Evolutionary conservation across 106 monocot species (phyloP), one percentile per base, ranked within the genome.

Genomic region (Triglochin maritima): DNA sequence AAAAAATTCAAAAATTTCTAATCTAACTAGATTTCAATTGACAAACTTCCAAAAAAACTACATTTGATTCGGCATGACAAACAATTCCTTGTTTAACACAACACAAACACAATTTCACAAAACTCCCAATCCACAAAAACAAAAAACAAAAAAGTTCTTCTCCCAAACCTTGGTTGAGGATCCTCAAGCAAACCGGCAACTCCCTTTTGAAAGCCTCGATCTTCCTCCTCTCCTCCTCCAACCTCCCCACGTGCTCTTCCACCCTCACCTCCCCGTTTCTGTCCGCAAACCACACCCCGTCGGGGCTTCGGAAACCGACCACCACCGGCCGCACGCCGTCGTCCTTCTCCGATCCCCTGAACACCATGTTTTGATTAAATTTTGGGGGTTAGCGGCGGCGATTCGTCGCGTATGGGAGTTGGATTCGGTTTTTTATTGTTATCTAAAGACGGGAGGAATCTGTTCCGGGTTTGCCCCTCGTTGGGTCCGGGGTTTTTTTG

Each of bases 161-260:
- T n/a, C 9, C 3, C 66, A 17, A 17, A 67, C 67, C 67, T 29
- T 67, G 53, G 4, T 67, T 67, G 14, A 67, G 13, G 17, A 67
- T 43, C 11, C 41, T 17, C 3, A 67, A 42, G 41, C 42, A 52
- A 10, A 52, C 14, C 12, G 67, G 67, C 43, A 67, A 47, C 67
- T 67, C 67, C 52, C 67, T 50, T 15, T 9, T 67, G 67, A 67
- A 67, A 12, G 11, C 17, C 42, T 67, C 67, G 54, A 67, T 54
- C 67, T 67, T 67, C 53, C 42, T 11, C 67, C 9, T 67, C 67
- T 67, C 67, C 52, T 67, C 67, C 53, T 67, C 67, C 50, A 67
- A 50, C 4, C 53, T n/a, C 41, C 17, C 12, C 2, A 53, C 53
- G 17, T 46, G 41, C 8, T 67, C 67, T 47, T 67, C 67, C 6